Conservation (phyloP, 805 yeast species). For the Blastobotrys peoriensis region DNA sequence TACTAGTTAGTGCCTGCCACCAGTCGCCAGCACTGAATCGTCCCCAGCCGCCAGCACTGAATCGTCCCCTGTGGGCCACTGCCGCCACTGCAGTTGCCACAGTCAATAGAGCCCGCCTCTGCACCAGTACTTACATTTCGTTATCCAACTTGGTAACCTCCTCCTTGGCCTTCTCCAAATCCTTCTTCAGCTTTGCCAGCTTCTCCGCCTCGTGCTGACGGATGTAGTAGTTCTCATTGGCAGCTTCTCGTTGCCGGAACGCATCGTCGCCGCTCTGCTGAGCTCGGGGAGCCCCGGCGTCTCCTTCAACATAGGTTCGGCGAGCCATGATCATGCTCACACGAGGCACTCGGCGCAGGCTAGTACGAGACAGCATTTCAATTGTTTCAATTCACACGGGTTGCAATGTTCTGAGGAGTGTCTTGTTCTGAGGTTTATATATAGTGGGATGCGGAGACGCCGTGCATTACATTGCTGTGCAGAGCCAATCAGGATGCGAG, state of each 20-base stretch:
- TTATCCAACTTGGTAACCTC: constrained; percentile 42
- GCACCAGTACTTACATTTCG: constrained; percentile 32
- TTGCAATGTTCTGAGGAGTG: constrained; percentile 80
- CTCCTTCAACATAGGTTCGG: constrained; percentile 48
- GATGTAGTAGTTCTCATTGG: constrained; percentile 79
- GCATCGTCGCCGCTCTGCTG: constrained; percentile 48
- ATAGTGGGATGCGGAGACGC: too few relatives aligned
- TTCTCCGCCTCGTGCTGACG: constrained; percentile 89
- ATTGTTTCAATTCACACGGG: constrained; percentile 88
- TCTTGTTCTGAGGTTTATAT: too few relatives aligned
- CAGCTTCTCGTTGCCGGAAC: constrained; percentile 85
- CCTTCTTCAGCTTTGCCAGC: constrained; percentile 69
- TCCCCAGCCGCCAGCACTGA: too few relatives aligned
- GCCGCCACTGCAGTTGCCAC: too few relatives aligned
- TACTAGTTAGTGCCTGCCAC: too few relatives aligned
- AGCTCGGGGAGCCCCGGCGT: constrained; percentile 55
- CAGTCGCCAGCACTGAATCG: too few relatives aligned
- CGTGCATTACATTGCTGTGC: too few relatives aligned
- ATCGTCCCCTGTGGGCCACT: too few relatives aligned
- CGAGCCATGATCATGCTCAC: background rate
- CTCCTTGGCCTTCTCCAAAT: constrained; percentile 17
- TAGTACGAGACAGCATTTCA: constrained; percentile 4
- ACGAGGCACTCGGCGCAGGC: constrained; percentile 12
- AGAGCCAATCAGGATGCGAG: too few relatives aligned
- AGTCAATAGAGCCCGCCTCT: too few relatives aligned